Evolutionary conservation across 495 filamentous ascomycete genomes (phyloP).

Genomic region (Lasiosphaeria miniovina): DNA sequence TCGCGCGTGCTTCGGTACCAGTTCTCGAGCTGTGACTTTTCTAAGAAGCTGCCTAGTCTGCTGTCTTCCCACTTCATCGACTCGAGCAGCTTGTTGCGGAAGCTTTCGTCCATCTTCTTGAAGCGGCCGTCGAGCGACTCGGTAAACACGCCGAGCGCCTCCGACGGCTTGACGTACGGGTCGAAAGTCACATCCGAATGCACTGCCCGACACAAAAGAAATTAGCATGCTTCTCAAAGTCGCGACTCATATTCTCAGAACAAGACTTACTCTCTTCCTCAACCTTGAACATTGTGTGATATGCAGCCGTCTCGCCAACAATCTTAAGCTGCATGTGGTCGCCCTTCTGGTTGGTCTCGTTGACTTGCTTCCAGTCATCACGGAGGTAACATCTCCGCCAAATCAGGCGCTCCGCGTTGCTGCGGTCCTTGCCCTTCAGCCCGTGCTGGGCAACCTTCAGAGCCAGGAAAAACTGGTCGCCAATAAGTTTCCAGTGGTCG

Average conservation of each 20-base stretch:
- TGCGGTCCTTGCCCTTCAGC: conserved; percentile 49
- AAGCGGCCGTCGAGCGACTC: conserved; percentile 55
- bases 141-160: conserved; percentile 51
- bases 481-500: conserved; percentile 36
- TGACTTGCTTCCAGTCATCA: conserved; percentile 70
- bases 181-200: conserved; percentile 34
- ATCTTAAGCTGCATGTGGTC: conserved; percentile 45
- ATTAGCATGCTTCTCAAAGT: conserved; percentile 14
- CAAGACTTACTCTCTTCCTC: conserved; percentile 42
- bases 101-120: conserved; percentile 40
- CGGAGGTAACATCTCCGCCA: conserved; percentile 79
- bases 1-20: conserved; percentile 44
- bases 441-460: conserved; percentile 62
- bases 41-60: conserved; percentile 49
- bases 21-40: conserved; percentile 57
- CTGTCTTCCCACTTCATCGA: conserved; percentile 56
- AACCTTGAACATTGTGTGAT: conserved; percentile 46
- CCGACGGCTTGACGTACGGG: conserved; percentile 45
- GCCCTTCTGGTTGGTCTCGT: conserved; percentile 51
- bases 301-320: conserved; percentile 50
- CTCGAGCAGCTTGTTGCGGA: conserved; percentile 49
- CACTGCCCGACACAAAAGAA: conserved; percentile 8
- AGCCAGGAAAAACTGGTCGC: conserved; percentile 66
- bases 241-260: neutral
- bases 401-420: conserved; percentile 64